Conservation (phyloP, 345 rosid genomes). For the Eucalyptus cloeziana region DNA sequence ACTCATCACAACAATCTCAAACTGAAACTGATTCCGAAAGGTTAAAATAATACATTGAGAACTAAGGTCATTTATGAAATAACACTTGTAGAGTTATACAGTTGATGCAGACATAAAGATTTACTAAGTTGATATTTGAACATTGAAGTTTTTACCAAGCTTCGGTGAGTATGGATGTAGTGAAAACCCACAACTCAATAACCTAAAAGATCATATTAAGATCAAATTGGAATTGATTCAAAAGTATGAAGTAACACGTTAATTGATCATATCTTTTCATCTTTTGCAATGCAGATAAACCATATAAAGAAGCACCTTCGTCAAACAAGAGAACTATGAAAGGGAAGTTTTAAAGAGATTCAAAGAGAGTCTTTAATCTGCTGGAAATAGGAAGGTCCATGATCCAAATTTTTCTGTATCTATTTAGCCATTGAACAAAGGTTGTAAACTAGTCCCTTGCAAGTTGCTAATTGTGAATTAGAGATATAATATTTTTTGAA, state of each 20-base stretch:
- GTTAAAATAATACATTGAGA: background rate
- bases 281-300: background rate
- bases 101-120: background rate
- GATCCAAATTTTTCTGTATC: background rate
- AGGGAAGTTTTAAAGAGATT: background rate
- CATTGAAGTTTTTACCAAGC: background rate
- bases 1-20: background rate
- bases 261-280: background rate
- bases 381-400: background rate
- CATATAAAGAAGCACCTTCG: background rate
- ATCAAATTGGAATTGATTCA: background rate
- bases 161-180: background rate
- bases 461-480: background rate
- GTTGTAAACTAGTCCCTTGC: background rate
- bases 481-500: background rate
- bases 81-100: background rate
- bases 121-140: background rate
- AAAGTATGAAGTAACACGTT: background rate
- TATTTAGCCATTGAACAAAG: background rate
- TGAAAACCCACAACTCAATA: background rate
- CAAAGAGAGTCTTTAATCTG: background rate
- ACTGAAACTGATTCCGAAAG: background rate
- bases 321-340: background rate
- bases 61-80: background rate
- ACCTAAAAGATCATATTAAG: background rate